A percentile compares a stretch with the other conserved stretches of the same genome.
These are phyloP conservation scores for Xerocomus potaroensis DNA, from an alignment of 768 basidiomycete genomes.

Conservation along the genomic window DNA sequence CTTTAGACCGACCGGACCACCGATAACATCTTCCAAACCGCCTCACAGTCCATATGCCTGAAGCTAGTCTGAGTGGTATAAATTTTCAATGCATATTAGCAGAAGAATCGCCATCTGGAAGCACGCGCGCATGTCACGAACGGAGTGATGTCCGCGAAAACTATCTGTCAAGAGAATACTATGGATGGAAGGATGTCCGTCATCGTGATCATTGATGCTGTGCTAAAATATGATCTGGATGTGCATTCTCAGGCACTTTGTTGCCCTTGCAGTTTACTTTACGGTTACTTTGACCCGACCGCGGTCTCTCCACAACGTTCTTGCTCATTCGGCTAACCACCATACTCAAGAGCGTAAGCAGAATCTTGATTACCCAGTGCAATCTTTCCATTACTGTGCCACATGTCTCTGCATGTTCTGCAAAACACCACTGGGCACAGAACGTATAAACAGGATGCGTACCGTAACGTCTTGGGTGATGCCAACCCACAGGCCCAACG, in stretches of 20 bases:
- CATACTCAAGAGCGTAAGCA: background rate
- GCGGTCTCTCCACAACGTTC: background rate
- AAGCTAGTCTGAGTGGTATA: no score
- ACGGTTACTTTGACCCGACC: constrained; percentile 1
- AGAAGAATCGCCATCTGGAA: no score
- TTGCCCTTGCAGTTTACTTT: background rate
- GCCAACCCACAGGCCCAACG: background rate
- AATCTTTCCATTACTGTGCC: background rate
- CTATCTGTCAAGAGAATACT: no score
- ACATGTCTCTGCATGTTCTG: background rate
- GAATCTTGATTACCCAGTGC: background rate
- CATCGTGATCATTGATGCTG: background rate
- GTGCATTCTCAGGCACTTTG: background rate
- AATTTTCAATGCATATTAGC: no score
- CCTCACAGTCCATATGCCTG: no score
- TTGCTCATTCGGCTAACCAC: constrained; percentile 6
- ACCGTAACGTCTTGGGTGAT: background rate
- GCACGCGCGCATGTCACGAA: no score
- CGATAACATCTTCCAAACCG: no score
- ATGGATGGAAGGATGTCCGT: no score
- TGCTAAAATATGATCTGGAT: background rate
- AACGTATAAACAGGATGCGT: constrained; percentile 16
- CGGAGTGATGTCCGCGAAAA: background rate
- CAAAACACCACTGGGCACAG: background rate
- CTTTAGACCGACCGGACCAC: no score